Evolutionary conservation across 2,329 filamentous ascomycete genomes (phyloP), one percentile per base, ranked within the genome.

Genomic region (Blastomyces silverae): DNA sequence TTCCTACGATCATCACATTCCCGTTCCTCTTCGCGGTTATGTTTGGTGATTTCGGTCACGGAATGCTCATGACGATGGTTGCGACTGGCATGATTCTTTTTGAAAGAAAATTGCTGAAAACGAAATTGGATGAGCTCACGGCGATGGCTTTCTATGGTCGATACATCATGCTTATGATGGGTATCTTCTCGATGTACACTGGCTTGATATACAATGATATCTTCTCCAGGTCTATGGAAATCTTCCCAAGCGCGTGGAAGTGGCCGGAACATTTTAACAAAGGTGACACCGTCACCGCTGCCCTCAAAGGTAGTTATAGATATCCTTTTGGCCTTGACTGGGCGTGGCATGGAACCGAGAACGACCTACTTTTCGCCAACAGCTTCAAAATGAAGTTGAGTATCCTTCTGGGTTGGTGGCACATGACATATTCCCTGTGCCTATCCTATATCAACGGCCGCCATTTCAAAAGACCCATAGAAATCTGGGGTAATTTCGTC

Each of bases 351-450:
- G 92, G 89, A 66, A 89, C 92, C 15, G 93, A 97, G 73, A 99
- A 99, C 73, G 89, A 95, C 67, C 84, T 99, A 25, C 85, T 99
- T 61, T 99, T 99, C 81, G 89, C 87, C 76, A 99, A 99, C 88
- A 95, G 90, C 79, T 95, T 94, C 85, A 99, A 99, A 87, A 99
- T 99, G 94, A 99, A 99, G 84, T 90, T 99, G 80, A 95, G 91
- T 81, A 97, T 99, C 75, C 86, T 99, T 70, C 85, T 99, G 69
- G 94, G 95, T 77, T 99, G 95, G 94, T 86, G 86, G 66, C 92
- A 97, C 81, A 99, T 99, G 94, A 99, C 94, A 2, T 99, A 96
- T 80, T 97, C 94, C 22, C 86, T 99, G 57, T 92, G 90, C 81
- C 88, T 96, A 74, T 89, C 94, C 31, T 94, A 90, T 73, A 85